These are phyloP conservation scores for Austroboletus eburneus DNA, from an alignment of 768 basidiomycete genomes.

Conservation along the genomic window DNA sequence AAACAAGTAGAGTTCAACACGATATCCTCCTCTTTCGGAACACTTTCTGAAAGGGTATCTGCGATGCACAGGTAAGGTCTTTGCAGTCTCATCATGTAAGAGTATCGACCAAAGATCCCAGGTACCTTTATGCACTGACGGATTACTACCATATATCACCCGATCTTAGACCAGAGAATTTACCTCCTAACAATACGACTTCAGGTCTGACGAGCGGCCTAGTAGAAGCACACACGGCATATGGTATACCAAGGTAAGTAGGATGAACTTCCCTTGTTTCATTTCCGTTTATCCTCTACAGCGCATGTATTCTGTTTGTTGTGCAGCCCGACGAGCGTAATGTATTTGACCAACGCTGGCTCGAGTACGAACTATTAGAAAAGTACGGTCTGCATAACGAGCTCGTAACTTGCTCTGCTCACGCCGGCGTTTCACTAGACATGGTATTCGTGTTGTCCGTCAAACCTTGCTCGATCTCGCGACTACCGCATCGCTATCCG, in stretches of 20 bases:
- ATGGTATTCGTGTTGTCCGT: conserved; percentile 70
- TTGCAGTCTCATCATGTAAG: too few relatives aligned
- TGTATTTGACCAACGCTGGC: conserved; percentile 86
- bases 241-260: conserved; percentile 55
- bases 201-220: conserved; percentile 70
- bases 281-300: conserved; percentile 14
- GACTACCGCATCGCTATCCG: conserved; percentile 47
- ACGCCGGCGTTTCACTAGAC: conserved; percentile 36
- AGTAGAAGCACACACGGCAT: conserved; percentile 74
- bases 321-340: conserved; percentile 87
- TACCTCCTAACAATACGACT: conserved; percentile 72
- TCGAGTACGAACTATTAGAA: conserved; percentile 85
- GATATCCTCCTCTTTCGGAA: conserved; percentile 87
- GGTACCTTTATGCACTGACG: conserved; percentile 65
- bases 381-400: conserved; percentile 42
- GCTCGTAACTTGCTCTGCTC: not conserved
- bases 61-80: conserved; percentile 72
- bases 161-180: conserved; percentile 46
- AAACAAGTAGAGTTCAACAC: conserved; percentile 99
- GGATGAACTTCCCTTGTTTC: conserved; percentile 5
- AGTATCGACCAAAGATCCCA: conserved; percentile 25
- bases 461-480: conserved; percentile 73
- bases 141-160: conserved; percentile 62
- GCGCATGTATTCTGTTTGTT: conserved; percentile 76
- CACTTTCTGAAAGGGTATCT: conserved; percentile 62